These are phyloP conservation scores for Daldinia bambusicola DNA, from an alignment of 495 filamentous ascomycete genomes.

Conservation along the genomic window DNA sequence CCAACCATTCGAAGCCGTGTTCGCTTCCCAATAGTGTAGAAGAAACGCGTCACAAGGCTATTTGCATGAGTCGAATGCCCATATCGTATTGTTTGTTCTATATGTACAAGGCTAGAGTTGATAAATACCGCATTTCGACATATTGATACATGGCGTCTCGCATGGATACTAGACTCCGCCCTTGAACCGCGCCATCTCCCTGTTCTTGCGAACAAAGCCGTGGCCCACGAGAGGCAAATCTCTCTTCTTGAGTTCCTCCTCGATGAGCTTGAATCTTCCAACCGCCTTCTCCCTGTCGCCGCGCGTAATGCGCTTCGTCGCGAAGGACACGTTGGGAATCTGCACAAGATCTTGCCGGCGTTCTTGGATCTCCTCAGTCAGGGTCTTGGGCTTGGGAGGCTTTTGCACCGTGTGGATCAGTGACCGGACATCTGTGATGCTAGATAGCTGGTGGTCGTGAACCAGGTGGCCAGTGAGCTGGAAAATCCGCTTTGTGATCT, in stretches of 20 bases:
- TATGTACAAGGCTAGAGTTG: constrained; percentile 17
- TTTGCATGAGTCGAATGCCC: not conserved
- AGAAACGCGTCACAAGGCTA: not conserved
- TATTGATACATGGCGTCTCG: constrained; percentile 21
- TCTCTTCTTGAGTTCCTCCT: constrained; percentile 72
- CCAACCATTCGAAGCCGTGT: not conserved
- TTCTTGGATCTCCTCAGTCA: constrained; percentile 57
- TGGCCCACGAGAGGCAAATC: constrained; percentile 63
- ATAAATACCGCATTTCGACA: not conserved
- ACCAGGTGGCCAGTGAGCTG: constrained; percentile 80
- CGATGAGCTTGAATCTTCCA: constrained; percentile 87
- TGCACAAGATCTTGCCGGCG: constrained; percentile 54
- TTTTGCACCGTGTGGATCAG: constrained; percentile 64
- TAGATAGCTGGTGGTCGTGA: constrained; percentile 70
- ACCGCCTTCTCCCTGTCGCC: constrained; percentile 77
- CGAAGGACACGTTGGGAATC: constrained; percentile 77
- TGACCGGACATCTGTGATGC: constrained; percentile 63
- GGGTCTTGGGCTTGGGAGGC: constrained; percentile 68
- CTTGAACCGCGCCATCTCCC: constrained; percentile 27
- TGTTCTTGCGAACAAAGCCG: constrained; percentile 37
- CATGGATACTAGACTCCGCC: constrained; percentile 23
- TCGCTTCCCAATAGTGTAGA: not conserved
- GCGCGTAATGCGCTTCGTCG: constrained; percentile 66
- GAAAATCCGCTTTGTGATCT: constrained; percentile 81
- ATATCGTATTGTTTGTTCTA: constrained; percentile 3